These are phyloP conservation scores for Senna tora DNA, from an alignment of 306 rosid species.

Conservation along the genomic window DNA sequence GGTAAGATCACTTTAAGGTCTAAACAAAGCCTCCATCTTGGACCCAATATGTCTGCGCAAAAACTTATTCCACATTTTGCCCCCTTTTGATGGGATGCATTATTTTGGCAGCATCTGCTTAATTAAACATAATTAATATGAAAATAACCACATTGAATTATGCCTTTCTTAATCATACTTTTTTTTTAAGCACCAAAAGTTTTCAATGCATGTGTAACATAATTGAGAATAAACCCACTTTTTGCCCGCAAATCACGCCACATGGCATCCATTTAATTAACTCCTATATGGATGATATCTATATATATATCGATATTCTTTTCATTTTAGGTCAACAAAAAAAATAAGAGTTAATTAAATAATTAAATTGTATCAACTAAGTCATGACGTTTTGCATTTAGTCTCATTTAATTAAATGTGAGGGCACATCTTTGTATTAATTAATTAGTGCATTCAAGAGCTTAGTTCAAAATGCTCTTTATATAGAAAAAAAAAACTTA, in stretches of 20 bases:
- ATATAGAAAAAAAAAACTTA: too few relatives aligned
- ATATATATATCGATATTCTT: too few relatives aligned
- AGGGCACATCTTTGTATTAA: too few relatives aligned
- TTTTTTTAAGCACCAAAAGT: conserved; percentile 8
- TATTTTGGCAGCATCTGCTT: conserved; percentile 34
- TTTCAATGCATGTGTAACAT: conserved; percentile 41
- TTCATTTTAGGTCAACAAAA: too few relatives aligned
- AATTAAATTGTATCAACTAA: too few relatives aligned
- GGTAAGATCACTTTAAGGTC: conserved; percentile 49
- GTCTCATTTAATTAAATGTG: too few relatives aligned
- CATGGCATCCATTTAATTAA: conserved; percentile 33
- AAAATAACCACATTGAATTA: conserved; percentile 7
- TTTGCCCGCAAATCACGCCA: conserved; percentile 52
- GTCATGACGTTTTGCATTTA: too few relatives aligned
- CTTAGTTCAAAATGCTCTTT: background rate
- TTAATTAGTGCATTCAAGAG: background rate
- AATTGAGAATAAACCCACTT: conserved; percentile 33
- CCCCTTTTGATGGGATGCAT: conserved; percentile 35
- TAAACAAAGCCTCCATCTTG: conserved; percentile 61
- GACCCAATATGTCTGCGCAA: conserved; percentile 55
- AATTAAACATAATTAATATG: background rate
- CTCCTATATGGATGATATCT: background rate
- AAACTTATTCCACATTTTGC: conserved; percentile 44
- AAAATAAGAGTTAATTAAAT: too few relatives aligned
- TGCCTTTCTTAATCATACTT: conserved; percentile 10